Evolutionary conservation across 2,329 filamentous ascomycete genomes (phyloP).

Genomic region (Fusarium sp.): DNA sequence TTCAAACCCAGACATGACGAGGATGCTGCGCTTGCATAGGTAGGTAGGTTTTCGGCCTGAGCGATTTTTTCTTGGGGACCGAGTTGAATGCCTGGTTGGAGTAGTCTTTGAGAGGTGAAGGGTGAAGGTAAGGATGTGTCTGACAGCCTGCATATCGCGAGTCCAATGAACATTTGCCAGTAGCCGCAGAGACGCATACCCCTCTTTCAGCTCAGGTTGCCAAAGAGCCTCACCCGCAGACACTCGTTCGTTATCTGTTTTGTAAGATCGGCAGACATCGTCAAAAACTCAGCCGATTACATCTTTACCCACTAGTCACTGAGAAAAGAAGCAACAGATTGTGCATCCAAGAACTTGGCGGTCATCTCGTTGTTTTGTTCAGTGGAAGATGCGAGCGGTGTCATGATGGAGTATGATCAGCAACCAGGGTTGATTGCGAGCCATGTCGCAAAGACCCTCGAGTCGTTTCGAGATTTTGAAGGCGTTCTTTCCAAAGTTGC

Average conservation of each 20-base stretch:
- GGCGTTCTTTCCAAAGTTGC: rapidly evolving
- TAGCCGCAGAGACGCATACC: not conserved
- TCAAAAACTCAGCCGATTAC: rapidly evolving
- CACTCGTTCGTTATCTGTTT: rapidly evolving
- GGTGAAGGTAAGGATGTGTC: not conserved
- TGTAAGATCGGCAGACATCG: rapidly evolving
- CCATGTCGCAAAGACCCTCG: not conserved
- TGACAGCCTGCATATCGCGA: slow-evolving; percentile 1
- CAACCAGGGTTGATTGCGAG: slow-evolving; percentile 3
- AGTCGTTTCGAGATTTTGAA: not conserved
- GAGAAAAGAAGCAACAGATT: too few relatives aligned
- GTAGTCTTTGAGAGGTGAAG: not conserved
- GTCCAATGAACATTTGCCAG: not conserved
- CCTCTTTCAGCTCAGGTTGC: not conserved
- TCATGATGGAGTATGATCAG: not conserved
- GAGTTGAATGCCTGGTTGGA: not conserved
- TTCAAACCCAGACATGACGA: slow-evolving; percentile 41
- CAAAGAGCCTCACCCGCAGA: not conserved
- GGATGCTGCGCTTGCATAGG: rapidly evolving
- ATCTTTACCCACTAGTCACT: too few relatives aligned
- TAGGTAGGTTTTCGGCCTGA: rapidly evolving
- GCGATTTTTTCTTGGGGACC: rapidly evolving
- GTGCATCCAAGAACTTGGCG: rapidly evolving
- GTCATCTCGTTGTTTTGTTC: too few relatives aligned
- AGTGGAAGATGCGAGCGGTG: not conserved